These are phyloP conservation scores for Umbilicaria muhlenbergii DNA, from an alignment of 495 filamentous ascomycete genomes.

Conservation along the genomic window DNA sequence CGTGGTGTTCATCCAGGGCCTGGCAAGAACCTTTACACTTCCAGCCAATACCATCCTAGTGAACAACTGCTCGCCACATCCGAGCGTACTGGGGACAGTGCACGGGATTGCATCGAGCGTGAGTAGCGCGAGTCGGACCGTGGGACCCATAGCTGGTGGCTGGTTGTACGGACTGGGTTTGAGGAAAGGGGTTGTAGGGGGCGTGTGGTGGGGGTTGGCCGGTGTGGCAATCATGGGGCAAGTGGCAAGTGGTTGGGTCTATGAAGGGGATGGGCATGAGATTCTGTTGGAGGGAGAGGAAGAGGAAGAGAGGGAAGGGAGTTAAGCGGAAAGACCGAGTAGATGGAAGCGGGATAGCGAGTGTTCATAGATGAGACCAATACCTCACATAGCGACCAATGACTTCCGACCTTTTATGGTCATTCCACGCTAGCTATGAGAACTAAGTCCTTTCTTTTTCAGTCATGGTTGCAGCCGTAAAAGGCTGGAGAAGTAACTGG, in stretches of 20 bases:
- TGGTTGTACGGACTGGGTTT: slow-evolving; percentile 58
- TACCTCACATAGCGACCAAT: too few relatives aligned
- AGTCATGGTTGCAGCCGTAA: too few relatives aligned
- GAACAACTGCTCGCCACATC: slow-evolving; percentile 74
- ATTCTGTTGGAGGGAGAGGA: slow-evolving; percentile 52
- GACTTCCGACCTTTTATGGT: too few relatives aligned
- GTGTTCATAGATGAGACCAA: not conserved
- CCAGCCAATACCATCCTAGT: slow-evolving; percentile 64
- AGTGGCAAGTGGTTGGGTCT: slow-evolving; percentile 48
- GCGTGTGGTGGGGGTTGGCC: slow-evolving; percentile 63
- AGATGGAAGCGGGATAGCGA: slow-evolving; percentile 7
- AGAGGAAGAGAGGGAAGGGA: slow-evolving; percentile 10
- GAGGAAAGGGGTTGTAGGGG: slow-evolving; percentile 51
- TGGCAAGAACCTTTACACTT: slow-evolving; percentile 68
- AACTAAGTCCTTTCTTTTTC: too few relatives aligned
- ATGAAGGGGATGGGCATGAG: slow-evolving; percentile 60
- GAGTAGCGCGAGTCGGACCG: slow-evolving; percentile 50
- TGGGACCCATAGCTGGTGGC: slow-evolving; percentile 60
- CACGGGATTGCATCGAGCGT: slow-evolving; percentile 71
- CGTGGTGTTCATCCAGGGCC: slow-evolving; percentile 57
- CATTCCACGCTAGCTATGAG: too few relatives aligned
- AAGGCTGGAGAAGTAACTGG: too few relatives aligned
- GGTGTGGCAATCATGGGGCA: slow-evolving; percentile 45
- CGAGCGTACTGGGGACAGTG: slow-evolving; percentile 62
- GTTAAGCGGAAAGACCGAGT: slow-evolving; percentile 5